Conservation (phyloP, 441 rosid genomes). For the Populus hybrid region DNA sequence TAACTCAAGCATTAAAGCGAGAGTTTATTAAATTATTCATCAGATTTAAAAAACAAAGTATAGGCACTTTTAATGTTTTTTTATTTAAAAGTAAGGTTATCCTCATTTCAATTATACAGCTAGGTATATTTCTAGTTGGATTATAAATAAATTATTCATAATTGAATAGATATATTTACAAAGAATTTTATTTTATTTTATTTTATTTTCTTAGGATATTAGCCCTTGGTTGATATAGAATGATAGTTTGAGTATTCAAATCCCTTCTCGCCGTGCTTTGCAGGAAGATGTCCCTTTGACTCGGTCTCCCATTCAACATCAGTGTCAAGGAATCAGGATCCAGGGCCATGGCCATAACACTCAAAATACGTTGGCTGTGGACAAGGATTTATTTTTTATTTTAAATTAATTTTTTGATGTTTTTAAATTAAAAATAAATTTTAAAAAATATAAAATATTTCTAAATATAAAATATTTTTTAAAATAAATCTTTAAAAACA, state of each 20-base stretch:
- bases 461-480: too few relatives aligned
- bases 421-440: too few relatives aligned
- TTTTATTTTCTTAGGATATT: too few relatives aligned
- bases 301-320: not conserved
- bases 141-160: too few relatives aligned
- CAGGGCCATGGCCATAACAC: not conserved
- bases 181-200: too few relatives aligned
- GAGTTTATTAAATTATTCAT: too few relatives aligned
- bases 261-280: not conserved
- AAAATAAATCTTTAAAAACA: too few relatives aligned
- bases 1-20: not conserved
- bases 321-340: not conserved
- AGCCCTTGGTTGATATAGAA: too few relatives aligned
- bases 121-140: not conserved
- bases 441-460: too few relatives aligned
- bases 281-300: not conserved
- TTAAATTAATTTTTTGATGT: too few relatives aligned
- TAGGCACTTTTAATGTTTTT: not conserved
- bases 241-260: not conserved
- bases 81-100: not conserved
- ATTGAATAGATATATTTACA: not conserved
- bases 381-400: too few relatives aligned
- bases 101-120: not conserved
- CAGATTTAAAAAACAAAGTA: not conserved
- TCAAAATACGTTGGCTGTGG: not conserved